Evolutionary conservation across 1,139 yeast genomes (phyloP).

Genomic region (Magnusiomyces suaveolens): DNA sequence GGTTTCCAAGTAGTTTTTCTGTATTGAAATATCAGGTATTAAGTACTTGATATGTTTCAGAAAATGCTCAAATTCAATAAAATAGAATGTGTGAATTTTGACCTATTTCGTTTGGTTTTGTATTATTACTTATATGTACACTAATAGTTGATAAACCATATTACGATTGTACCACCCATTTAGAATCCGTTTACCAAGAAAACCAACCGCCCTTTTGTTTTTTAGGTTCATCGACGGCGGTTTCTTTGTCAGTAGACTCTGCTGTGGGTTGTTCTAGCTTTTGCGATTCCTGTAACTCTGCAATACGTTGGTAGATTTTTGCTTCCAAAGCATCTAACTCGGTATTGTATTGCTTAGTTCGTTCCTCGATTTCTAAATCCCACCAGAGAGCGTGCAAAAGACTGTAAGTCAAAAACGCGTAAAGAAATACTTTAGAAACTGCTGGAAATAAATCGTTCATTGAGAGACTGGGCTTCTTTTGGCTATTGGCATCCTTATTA

Average conservation of each 20-base stretch:
- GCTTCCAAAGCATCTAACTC: neutral
- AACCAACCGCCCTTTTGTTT: neutral
- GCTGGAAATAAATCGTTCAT: neutral
- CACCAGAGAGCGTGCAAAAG: constrained; percentile 13
- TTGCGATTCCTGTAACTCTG: neutral
- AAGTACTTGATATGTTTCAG: no score
- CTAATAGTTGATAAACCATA: no score
- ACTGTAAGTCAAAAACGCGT: constrained; percentile 12
- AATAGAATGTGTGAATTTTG: no score
- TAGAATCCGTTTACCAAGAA: no score
- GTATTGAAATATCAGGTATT: no score
- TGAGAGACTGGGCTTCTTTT: neutral
- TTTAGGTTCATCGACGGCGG: neutral
- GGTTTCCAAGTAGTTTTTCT: neutral
- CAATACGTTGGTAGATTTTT: neutral
- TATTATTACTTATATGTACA: no score
- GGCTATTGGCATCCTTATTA: neutral
- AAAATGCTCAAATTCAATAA: no score
- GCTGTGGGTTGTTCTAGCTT: neutral
- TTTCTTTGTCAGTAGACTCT: neutral
- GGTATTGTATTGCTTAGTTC: constrained; percentile 2
- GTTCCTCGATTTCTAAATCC: constrained; percentile 10
- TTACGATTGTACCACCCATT: no score
- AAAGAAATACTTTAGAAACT: constrained; percentile 8
- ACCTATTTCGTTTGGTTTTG: no score